Conservation (phyloP, 768 basidiomycete genomes). For the Collybiopsis confluens region DNA sequence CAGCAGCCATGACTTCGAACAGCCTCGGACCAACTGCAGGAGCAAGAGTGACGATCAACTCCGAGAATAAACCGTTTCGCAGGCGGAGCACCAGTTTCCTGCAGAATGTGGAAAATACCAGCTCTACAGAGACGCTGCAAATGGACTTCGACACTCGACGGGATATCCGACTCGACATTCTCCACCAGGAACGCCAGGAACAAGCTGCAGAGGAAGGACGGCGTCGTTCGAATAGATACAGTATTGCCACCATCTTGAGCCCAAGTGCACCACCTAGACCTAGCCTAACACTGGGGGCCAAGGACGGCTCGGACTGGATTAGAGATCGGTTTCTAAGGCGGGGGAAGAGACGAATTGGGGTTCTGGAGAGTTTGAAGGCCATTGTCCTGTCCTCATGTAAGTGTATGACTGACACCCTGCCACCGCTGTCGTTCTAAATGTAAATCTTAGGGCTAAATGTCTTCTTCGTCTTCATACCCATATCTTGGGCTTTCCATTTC, state of each 20-base stretch:
- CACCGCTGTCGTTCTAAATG: background rate
- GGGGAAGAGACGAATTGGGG: slow-evolving; percentile 41
- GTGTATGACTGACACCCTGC: background rate
- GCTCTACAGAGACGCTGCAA: background rate
- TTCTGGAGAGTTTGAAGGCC: slow-evolving; percentile 38
- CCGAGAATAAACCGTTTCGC: background rate
- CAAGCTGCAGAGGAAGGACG: background rate
- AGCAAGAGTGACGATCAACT: too few species aligned
- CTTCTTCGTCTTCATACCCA: slow-evolving; percentile 53
- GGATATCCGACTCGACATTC: background rate
- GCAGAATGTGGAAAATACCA: background rate
- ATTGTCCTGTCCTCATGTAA: slow-evolving; percentile 39
- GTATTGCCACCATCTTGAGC: background rate
- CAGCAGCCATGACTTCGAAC: too few species aligned
- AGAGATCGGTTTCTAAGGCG: slow-evolving; percentile 12
- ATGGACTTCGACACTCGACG: background rate
- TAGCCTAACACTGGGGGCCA: background rate
- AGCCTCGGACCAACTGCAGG: too few species aligned
- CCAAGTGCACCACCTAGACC: background rate
- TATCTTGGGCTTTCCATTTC: slow-evolving; percentile 63
- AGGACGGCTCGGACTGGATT: background rate
- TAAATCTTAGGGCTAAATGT: slow-evolving; percentile 48
- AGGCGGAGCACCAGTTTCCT: background rate
- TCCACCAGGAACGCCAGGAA: background rate
- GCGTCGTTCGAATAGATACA: too few species aligned